Percentiles rank a stretch among this genome's conserved stretches.
Evolutionary conservation across 1,284 basidiomycete genomes (phyloP).

Genomic region (Ustilago vetiveriae): DNA sequence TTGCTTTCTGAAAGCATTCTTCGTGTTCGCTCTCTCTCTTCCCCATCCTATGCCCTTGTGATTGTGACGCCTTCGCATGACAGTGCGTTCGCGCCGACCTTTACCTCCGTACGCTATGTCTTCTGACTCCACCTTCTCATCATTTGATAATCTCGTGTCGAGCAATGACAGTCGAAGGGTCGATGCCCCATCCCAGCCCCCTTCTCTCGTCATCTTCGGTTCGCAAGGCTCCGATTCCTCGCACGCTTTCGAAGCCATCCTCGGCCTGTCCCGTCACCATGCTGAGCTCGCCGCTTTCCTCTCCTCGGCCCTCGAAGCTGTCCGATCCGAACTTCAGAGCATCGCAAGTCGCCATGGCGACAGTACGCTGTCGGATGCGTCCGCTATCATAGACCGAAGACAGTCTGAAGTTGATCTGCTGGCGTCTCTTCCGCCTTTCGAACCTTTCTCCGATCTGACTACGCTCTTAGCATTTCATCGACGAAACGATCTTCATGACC

Average conservation of each 20-base stretch:
- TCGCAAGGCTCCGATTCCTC: conserved; percentile 45
- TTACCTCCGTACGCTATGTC: conserved; percentile 10
- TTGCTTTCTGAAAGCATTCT: background rate
- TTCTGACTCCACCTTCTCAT: conserved; percentile 24
- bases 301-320: conserved; percentile 23
- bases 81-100: background rate
- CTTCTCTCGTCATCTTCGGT: conserved; percentile 37
- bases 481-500: conserved; percentile 18
- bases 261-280: conserved; percentile 10
- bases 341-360: conserved; percentile 14
- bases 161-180: background rate
- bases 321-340: conserved; percentile 31
- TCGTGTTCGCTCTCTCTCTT: no score
- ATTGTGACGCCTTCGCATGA: no score
- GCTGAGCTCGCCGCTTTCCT: conserved; percentile 30
- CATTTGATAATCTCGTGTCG: conserved; percentile 18
- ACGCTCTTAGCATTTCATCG: conserved; percentile 28
- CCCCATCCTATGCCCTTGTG: background rate
- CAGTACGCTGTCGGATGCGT: background rate
- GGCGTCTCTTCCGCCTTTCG: conserved; percentile 25
- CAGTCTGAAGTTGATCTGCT: conserved; percentile 30
- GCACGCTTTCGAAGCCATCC: conserved; percentile 22
- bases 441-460: conserved; percentile 22
- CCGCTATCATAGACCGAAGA: background rate
- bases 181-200: background rate